Conservation (phyloP, 2,329 filamentous ascomycete genomes). For the Neopestalotiopsis sp. region DNA sequence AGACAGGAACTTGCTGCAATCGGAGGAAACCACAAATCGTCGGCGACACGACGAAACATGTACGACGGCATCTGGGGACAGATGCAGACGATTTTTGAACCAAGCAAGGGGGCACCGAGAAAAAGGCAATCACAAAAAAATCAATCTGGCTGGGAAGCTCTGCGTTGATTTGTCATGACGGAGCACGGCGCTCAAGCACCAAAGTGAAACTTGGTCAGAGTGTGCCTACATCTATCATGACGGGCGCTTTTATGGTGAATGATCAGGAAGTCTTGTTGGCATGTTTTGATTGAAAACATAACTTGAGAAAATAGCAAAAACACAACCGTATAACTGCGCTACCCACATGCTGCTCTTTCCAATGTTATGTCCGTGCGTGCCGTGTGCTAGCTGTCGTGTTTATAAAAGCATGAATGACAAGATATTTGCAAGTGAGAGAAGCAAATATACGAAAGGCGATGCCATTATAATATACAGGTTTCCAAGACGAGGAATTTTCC, state of each 20-base stretch:
- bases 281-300: not conserved
- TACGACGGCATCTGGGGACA: not conserved
- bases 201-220: not conserved
- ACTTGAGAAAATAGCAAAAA: slow-evolving; percentile 1
- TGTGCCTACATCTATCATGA: not conserved
- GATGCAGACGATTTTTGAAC: not conserved
- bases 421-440: too few species aligned
- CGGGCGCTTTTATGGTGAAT: not conserved
- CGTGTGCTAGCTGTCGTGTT: too few species aligned
- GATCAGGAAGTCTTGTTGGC: not conserved
- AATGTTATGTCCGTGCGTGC: too few species aligned
- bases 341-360: too few species aligned
- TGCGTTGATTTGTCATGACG: slow-evolving; percentile 3
- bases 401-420: too few species aligned
- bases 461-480: too few species aligned
- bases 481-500: too few species aligned
- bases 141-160: slow-evolving; percentile 6
- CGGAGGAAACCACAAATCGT: not conserved
- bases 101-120: not conserved
- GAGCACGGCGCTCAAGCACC: not conserved
- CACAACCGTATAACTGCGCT: not conserved
- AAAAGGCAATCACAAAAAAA: slow-evolving; percentile 7
- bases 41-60: not conserved
- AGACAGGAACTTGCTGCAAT: slow-evolving; percentile 4
- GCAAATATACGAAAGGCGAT: too few species aligned